Evolutionary conservation across 2,329 filamentous ascomycete species (phyloP).

Genomic region (Beauveria asiatica): DNA sequence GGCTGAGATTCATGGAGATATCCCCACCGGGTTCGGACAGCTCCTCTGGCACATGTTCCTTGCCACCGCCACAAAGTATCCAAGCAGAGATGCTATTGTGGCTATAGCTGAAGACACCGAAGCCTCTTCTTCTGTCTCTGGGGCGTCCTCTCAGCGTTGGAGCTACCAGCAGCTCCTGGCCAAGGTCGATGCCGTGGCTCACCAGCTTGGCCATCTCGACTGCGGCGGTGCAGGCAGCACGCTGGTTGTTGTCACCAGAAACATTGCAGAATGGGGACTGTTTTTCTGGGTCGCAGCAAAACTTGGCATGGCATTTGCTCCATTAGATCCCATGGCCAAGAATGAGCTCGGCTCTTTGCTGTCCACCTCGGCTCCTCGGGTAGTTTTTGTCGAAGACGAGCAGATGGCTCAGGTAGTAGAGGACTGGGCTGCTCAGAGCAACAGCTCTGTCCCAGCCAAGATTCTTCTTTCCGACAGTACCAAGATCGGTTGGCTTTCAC

Average conservation of each 20-base stretch:
- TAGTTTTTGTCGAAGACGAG: conserved; percentile 26
- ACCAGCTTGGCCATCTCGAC: conserved; percentile 3
- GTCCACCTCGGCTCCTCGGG: conserved; percentile 17
- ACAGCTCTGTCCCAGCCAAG: conserved; percentile 2
- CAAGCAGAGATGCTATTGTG: conserved; percentile 28
- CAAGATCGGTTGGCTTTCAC: neutral
- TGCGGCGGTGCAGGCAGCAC: conserved; percentile 22
- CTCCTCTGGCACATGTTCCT: conserved; percentile 27
- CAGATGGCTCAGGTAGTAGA: conserved; percentile 16
- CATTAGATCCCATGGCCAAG: conserved; percentile 23
- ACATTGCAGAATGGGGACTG: conserved; percentile 31
- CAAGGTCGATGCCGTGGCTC: conserved; percentile 15
- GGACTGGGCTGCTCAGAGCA: neutral
- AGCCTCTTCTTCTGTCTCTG: neutral
- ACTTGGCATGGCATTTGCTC: conserved; percentile 26
- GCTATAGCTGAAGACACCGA: conserved; percentile 17
- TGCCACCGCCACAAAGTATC: conserved; percentile 19
- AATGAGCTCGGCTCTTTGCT: conserved; percentile 19
- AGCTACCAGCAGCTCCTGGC: conserved; percentile 21
- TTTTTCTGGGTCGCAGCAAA: conserved; percentile 29
- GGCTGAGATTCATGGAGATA: conserved; percentile 22
- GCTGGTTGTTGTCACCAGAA: conserved; percentile 25
- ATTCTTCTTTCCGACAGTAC: neutral
- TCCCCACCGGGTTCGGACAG: conserved; percentile 20
- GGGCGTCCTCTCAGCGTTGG: conserved; percentile 14